Evolutionary conservation across 331 rosid species (phyloP).

Genomic region (Quercus phellos): DNA sequence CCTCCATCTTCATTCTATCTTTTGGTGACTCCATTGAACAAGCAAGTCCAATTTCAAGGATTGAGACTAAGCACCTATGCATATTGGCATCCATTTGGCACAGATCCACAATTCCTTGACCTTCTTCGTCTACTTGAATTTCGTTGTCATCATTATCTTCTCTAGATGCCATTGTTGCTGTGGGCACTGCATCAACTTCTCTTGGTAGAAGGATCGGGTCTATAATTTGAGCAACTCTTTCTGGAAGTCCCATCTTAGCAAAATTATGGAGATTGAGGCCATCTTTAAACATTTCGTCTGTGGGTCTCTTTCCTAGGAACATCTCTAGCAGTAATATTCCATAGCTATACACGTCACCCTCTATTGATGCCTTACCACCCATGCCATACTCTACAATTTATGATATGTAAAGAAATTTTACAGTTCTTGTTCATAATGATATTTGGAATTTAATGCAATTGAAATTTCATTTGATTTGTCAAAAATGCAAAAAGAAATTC

Average conservation of each 20-base stretch:
- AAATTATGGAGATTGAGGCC: conserved; percentile 16
- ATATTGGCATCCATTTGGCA: background rate
- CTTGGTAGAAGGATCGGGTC: conserved; percentile 4
- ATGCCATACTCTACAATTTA: conserved; percentile 29
- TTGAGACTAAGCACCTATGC: background rate
- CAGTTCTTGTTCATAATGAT: too few species aligned
- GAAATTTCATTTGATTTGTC: too few species aligned
- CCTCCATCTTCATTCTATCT: background rate
- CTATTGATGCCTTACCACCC: conserved; percentile 16
- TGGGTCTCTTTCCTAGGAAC: conserved; percentile 23
- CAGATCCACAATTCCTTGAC: too few species aligned
- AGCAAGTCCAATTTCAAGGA: background rate
- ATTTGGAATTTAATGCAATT: too few species aligned
- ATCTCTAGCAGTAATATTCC: conserved; percentile 33
- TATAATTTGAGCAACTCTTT: background rate
- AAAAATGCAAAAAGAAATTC: too few species aligned
- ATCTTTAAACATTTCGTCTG: conserved; percentile 22
- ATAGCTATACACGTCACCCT: conserved; percentile 27
- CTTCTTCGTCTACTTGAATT: too few species aligned
- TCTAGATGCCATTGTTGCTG: background rate
- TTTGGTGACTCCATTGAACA: background rate
- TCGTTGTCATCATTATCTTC: too few species aligned
- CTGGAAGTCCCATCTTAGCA: conserved; percentile 8
- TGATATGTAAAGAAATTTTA: too few species aligned
- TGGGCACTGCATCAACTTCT: background rate